phyloP scores from a whole-genome alignment of 805 yeast species.

The Sugiyamaella americana region DNA sequence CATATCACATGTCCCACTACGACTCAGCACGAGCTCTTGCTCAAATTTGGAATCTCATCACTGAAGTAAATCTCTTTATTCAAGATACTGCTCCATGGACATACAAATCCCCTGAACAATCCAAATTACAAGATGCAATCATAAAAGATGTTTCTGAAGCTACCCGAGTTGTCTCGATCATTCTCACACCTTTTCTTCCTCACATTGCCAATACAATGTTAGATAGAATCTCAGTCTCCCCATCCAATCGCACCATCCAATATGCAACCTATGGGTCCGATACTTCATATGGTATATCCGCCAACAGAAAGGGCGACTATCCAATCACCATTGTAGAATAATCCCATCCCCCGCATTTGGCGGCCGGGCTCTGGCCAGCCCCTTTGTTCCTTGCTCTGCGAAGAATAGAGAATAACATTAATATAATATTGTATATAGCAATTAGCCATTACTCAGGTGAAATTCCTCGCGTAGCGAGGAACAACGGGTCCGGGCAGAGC shows the following conservation, averaged over 20 bases:
- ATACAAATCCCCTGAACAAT: conserved; percentile 29
- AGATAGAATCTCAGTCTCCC: conserved; percentile 54
- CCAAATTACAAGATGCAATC: conserved; percentile 42
- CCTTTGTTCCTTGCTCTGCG: no score
- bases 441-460: no score
- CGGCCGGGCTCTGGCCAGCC: no score
- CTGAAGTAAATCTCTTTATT: conserved; percentile 57
- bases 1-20: conserved; percentile 39
- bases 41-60: conserved; percentile 53
- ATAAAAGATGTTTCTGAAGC: conserved; percentile 66
- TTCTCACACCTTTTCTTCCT: conserved; percentile 72
- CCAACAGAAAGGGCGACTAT: conserved; percentile 46
- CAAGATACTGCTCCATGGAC: conserved; percentile 78
- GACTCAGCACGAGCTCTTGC: conserved; percentile 52
- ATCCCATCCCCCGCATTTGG: neutral
- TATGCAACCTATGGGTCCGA: conserved; percentile 55
- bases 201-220: conserved; percentile 49
- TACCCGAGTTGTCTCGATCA: conserved; percentile 57
- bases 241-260: conserved; percentile 37
- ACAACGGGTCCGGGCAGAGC: no score
- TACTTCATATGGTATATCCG: conserved; percentile 50
- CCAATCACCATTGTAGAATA: conserved; percentile 34
- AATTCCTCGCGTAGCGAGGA: no score
- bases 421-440: no score
- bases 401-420: no score